phyloP scores from a whole-genome alignment of 805 yeast genomes.

The Candida sakaeoensis region DNA sequence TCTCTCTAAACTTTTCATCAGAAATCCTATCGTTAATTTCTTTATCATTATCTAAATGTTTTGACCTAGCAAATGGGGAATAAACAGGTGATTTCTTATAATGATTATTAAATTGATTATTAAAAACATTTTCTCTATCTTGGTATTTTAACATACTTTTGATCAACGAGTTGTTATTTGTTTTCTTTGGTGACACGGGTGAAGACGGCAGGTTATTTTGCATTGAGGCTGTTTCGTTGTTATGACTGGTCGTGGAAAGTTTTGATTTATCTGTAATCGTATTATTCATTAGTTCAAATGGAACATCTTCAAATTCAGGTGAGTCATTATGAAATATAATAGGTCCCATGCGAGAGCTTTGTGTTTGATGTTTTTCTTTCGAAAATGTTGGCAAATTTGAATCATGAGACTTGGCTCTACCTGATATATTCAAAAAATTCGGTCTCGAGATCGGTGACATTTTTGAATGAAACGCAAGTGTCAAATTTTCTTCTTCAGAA shows the following conservation, averaged over 20 bases:
- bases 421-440: constrained; percentile 26
- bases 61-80: constrained; percentile 38
- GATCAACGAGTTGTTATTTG: background rate
- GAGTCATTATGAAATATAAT: constrained; percentile 26
- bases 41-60: constrained; percentile 34
- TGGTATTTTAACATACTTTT: background rate
- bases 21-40: constrained; percentile 21
- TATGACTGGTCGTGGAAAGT: too few relatives aligned
- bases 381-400: constrained; percentile 33
- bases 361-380: constrained; percentile 12
- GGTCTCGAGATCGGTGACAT: constrained; percentile 32
- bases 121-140: constrained; percentile 13
- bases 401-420: constrained; percentile 40
- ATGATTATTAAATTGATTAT: constrained; percentile 40
- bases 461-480: constrained; percentile 43
- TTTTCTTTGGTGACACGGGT: background rate
- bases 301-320: constrained; percentile 40
- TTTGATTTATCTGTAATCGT: constrained; percentile 17
- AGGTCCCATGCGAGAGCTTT: constrained; percentile 23
- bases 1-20: constrained; percentile 10
- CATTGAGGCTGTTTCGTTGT: too few relatives aligned
- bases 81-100: constrained; percentile 43
- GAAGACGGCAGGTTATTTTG: too few relatives aligned
- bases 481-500: constrained; percentile 39
- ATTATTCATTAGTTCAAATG: constrained; percentile 32